Conservation (phyloP, 345 rosid genomes). For the Corchorus olitorius region DNA sequence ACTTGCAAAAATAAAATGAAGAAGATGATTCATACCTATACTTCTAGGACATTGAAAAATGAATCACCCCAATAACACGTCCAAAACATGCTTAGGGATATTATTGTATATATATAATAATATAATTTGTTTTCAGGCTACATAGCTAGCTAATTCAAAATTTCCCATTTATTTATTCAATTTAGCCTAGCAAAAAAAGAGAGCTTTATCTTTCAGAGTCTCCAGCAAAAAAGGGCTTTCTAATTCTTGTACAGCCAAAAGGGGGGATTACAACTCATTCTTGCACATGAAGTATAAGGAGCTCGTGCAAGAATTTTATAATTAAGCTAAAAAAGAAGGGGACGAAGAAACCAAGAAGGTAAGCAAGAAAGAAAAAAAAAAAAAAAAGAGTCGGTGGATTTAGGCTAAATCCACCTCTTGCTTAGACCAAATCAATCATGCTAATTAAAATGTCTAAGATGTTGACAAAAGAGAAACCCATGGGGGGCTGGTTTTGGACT, state of each 20-base stretch:
- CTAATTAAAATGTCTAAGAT: not conserved
- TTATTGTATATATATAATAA: no score
- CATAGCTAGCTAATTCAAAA: no score
- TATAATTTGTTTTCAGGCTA: no score
- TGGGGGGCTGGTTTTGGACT: not conserved
- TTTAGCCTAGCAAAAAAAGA: not conserved
- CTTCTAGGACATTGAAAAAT: constrained; percentile 5
- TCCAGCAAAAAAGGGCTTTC: not conserved
- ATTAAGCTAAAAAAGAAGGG: not conserved
- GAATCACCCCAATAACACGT: not conserved
- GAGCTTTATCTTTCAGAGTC: not conserved
- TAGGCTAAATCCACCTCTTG: not conserved
- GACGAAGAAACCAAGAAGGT: constrained; percentile 28
- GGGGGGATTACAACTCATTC: constrained; percentile 28
- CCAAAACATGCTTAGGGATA: constrained; percentile 7
- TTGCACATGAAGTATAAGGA: constrained; percentile 29
- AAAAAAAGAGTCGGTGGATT: constrained; percentile 7
- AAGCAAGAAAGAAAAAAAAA: not conserved
- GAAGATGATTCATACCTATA: not conserved
- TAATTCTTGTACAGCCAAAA: constrained; percentile 14
- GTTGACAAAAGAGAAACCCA: no score
- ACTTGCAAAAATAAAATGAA: not conserved
- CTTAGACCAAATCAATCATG: not conserved
- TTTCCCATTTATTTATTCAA: not conserved
- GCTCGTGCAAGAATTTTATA: constrained; percentile 17